Percentiles rank a stretch among this genome's conserved stretches.
phyloP scores from a whole-genome alignment of 352 stramenopile genomes.

The Globisporangium spinosum region DNA sequence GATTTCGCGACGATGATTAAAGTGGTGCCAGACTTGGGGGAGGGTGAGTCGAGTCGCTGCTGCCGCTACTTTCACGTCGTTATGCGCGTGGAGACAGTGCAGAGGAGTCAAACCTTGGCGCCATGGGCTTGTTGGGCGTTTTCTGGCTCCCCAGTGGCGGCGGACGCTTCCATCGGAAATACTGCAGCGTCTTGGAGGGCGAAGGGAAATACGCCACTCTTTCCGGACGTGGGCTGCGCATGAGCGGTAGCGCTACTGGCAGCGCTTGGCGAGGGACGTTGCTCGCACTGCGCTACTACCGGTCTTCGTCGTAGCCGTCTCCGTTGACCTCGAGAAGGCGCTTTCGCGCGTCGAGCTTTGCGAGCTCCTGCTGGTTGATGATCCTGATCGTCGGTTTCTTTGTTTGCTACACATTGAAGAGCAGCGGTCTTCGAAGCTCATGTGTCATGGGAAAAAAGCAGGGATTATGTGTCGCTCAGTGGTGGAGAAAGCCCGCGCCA shows the following conservation, averaged over 20 bases:
- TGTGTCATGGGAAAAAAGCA: conserved; percentile 31
- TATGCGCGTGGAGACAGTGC: conserved; percentile 18
- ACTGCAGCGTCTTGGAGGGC: conserved; percentile 49
- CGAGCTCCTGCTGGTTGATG: conserved; percentile 44
- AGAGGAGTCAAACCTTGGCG: neutral
- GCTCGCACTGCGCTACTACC: neutral
- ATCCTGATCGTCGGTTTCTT: conserved; percentile 40
- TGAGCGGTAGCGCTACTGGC: conserved; percentile 45
- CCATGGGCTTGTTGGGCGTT: conserved; percentile 11
- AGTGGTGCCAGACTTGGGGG: conserved; percentile 11
- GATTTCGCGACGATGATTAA: conserved; percentile 6
- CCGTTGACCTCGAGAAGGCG: conserved; percentile 9
- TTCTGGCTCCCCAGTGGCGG: conserved; percentile 6
- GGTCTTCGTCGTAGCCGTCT: conserved; percentile 19
- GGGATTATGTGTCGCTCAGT: too few relatives aligned
- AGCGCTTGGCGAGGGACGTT: conserved; percentile 15
- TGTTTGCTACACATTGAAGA: conserved; percentile 48
- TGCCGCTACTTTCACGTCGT: conserved; percentile 7
- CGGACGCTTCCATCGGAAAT: conserved; percentile 61
- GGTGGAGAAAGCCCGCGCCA: neutral
- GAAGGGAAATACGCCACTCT: conserved; percentile 36
- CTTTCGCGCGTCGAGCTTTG: conserved; percentile 29
- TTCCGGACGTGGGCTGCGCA: conserved; percentile 38
- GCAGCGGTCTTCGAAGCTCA: conserved; percentile 47
- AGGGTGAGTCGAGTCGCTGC: neutral